These are phyloP conservation scores for Thinopyrum obtusiflorum DNA, from an alignment of 202 grass and related monocot genomes.

Conservation along the genomic window DNA sequence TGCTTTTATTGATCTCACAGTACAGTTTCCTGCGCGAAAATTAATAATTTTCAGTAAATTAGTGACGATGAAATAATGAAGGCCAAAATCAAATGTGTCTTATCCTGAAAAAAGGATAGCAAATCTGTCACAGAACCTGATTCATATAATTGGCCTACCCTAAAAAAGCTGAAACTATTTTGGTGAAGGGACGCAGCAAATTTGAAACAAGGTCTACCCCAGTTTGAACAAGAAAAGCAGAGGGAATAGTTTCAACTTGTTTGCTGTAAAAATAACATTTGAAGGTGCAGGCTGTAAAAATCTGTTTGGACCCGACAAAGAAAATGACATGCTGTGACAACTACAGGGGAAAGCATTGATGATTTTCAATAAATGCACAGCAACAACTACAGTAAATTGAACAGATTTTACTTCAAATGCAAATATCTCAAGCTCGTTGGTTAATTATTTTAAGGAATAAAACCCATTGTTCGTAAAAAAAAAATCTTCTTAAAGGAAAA, in stretches of 20 bases:
- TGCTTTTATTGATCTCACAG: background rate
- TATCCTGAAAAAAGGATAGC: background rate
- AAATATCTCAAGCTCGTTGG: background rate
- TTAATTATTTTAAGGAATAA: background rate
- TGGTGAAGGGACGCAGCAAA: background rate
- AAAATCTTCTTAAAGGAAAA: background rate
- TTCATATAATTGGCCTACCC: too few species aligned
- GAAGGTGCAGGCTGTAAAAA: background rate
- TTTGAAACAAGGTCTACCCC: background rate
- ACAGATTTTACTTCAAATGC: background rate
- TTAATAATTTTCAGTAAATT: background rate
- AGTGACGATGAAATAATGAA: background rate
- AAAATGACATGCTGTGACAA: slow-evolving; percentile 8
- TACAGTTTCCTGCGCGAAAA: slow-evolving; percentile 16
- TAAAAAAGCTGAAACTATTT: background rate
- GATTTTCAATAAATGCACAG: slow-evolving; percentile 4
- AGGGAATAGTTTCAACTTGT: background rate
- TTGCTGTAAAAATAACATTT: background rate
- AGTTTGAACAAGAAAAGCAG: slow-evolving; percentile 6
- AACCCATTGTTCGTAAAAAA: background rate
- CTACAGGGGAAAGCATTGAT: slow-evolving; percentile 10
- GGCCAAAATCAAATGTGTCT: background rate
- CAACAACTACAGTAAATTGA: slow-evolving; percentile 7
- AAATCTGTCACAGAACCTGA: background rate
- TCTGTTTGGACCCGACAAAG: slow-evolving; percentile 25